Evolutionary conservation across 2,329 filamentous ascomycete species (phyloP), one percentile per base, ranked within the genome.

Genomic region (Pseudogymnoascus sp.): DNA sequence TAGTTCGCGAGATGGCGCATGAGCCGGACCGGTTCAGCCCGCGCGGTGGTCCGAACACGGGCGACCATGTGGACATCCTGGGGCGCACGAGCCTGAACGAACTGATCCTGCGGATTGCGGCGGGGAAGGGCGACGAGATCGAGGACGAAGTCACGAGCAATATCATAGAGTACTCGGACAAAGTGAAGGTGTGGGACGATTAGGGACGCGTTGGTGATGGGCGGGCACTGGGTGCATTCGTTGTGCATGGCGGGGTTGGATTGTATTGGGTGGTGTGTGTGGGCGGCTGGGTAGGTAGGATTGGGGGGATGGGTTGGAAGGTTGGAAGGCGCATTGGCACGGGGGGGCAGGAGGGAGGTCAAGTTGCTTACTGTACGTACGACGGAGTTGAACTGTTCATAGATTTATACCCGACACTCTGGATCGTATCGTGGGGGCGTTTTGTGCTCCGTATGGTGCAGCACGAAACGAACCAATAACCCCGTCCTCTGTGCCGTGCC

Each of bases 21-120:
- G 92, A 97, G 71, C 94, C 94, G 1, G 93, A 97, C 69, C 79
- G 91, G 16, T 99, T 97, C 74, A 93, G 87, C 69, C 91, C 94
- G 0, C 80, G 94, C 61, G 86, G 86, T 16, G 86, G 85, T 0
- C 84, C 84, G 23, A 85, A 84, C 64, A 86, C 82, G 65, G 92
- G 92, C 12, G 94, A 99, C 72, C 94, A 99, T 72, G 94, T 99
- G 60, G 94, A 99, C 72, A 99, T 99, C 63, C 80, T 99, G 2
- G 94, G 94, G 0, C 81, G 94, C 30, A 87, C 92, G 67, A 91
- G 86, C 33, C 80, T 99, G 25, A 99, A 99, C 70, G 94, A 99
- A 74, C 78, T 97, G 59, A 88, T 99, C 58, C 75, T 99, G 64
- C 82, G 87, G 60, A 88, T 99, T 8, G 94, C 91, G 0, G 92